phyloP scores from a whole-genome alignment of 352 stramenopile genomes.

The Globisporangium cylindrosporum region DNA sequence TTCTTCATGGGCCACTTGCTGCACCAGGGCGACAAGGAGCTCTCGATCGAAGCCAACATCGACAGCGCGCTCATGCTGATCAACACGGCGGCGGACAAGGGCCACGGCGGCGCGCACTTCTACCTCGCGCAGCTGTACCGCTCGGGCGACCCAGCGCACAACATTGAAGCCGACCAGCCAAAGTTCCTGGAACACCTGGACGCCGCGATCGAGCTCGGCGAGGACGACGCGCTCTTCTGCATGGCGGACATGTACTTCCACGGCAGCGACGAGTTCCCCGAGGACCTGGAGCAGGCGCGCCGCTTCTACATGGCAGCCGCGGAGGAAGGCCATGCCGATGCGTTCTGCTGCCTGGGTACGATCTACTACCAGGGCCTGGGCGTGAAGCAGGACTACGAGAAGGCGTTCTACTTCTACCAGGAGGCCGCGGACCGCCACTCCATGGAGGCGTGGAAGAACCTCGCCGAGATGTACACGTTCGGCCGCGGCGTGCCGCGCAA shows the following conservation, averaged over 20 bases:
- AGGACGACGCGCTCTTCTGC: constrained; percentile 79
- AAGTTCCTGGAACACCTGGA: constrained; percentile 72
- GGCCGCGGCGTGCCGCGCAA: constrained; percentile 76
- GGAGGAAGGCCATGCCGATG: constrained; percentile 60
- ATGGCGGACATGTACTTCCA: constrained; percentile 88
- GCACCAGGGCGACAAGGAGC: constrained; percentile 68
- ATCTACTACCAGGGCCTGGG: constrained; percentile 79
- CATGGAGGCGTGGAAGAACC: constrained; percentile 87
- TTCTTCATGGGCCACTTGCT: constrained; percentile 87
- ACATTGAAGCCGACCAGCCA: constrained; percentile 39
- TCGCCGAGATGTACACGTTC: constrained; percentile 84
- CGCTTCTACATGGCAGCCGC: constrained; percentile 72
- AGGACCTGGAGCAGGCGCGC: constrained; percentile 65
- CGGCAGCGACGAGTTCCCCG: constrained; percentile 70
- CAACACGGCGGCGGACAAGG: constrained; percentile 62
- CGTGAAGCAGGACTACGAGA: constrained; percentile 64
- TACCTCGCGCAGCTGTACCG: constrained; percentile 88
- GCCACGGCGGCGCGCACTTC: constrained; percentile 70
- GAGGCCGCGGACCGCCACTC: constrained; percentile 79
- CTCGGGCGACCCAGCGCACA: constrained; percentile 57
- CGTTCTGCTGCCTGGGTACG: constrained; percentile 76
- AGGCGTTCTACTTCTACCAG: constrained; percentile 87
- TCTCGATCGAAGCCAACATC: constrained; percentile 61
- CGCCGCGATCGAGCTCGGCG: constrained; percentile 49
- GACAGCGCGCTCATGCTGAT: constrained; percentile 74